phyloP scores from a whole-genome alignment of 2,329 filamentous ascomycete genomes.

The Phialophora verrucosa region DNA sequence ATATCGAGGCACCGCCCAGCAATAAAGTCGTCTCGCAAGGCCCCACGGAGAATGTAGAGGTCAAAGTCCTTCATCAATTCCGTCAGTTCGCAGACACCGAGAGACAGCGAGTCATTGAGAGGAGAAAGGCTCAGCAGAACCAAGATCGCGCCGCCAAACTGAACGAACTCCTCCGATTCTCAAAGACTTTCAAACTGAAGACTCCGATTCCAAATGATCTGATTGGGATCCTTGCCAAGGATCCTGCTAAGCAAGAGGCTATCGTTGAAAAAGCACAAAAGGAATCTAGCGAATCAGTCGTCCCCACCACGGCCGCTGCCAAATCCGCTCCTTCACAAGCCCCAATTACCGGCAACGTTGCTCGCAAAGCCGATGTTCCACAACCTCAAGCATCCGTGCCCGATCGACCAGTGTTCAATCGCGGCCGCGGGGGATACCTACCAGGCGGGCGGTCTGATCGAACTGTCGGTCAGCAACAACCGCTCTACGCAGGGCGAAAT shows the following conservation, averaged over 20 bases:
- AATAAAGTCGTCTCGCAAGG: constrained; percentile 55
- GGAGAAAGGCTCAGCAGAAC: constrained; percentile 60
- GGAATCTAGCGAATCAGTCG: constrained; percentile 67
- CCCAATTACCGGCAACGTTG: constrained; percentile 57
- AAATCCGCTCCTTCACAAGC: constrained; percentile 39
- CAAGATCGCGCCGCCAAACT: constrained; percentile 90
- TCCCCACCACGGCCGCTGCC: constrained; percentile 36
- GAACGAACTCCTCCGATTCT: constrained; percentile 94
- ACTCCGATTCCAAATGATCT: constrained; percentile 91
- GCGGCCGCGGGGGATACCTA: constrained; percentile 52
- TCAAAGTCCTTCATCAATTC: constrained; percentile 67
- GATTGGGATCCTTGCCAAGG: constrained; percentile 94
- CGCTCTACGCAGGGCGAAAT: constrained; percentile 25
- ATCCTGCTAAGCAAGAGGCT: constrained; percentile 89
- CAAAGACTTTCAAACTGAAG: constrained; percentile 88
- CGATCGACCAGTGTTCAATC: constrained; percentile 56
- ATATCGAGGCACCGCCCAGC: constrained; percentile 38
- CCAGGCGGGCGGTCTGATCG: constrained; percentile 28
- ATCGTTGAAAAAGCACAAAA: constrained; percentile 87
- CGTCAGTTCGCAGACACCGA: constrained; percentile 67
- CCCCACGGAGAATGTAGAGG: constrained; percentile 65
- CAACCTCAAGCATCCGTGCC: constrained; percentile 46
- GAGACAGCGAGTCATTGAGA: constrained; percentile 65
- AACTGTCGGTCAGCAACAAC: constrained; percentile 47
- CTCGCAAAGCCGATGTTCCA: constrained; percentile 55